Conservation (phyloP, 2,329 filamentous ascomycete genomes). For the Penicillium sp. region DNA sequence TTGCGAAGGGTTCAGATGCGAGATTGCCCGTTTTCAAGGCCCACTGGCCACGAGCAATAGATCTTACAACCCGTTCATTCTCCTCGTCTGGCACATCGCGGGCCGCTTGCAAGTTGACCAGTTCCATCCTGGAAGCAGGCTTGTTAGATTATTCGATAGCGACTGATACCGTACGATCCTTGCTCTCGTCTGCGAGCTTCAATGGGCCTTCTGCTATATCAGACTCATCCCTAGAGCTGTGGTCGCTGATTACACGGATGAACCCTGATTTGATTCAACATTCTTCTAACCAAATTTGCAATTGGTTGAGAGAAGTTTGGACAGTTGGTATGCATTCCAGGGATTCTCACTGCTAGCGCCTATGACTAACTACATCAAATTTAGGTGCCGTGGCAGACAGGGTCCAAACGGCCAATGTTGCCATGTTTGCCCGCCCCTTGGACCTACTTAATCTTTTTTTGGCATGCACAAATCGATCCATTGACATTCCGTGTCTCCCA, state of each 20-base stretch:
- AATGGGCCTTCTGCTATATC: slow-evolving; percentile 76
- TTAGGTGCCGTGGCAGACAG: slow-evolving; percentile 61
- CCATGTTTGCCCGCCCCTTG: slow-evolving; percentile 62
- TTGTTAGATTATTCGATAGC: slow-evolving; percentile 69
- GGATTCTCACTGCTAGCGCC: not conserved
- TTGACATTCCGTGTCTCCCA: slow-evolving; percentile 21
- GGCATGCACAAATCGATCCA: slow-evolving; percentile 62
- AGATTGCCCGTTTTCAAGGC: slow-evolving; percentile 42
- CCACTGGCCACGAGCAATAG: slow-evolving; percentile 74
- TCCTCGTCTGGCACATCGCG: slow-evolving; percentile 71
- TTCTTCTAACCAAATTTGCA: slow-evolving; percentile 69
- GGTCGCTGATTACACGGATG: slow-evolving; percentile 67
- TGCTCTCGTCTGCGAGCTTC: slow-evolving; percentile 74
- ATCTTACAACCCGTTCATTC: slow-evolving; percentile 68
- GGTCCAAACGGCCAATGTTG: slow-evolving; percentile 64
- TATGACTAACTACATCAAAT: slow-evolving; percentile 3
- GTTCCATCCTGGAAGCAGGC: slow-evolving; percentile 63
- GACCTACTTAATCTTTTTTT: slow-evolving; percentile 70
- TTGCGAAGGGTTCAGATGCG: slow-evolving; percentile 35
- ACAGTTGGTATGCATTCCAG: slow-evolving; percentile 63
- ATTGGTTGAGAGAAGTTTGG: slow-evolving; percentile 84
- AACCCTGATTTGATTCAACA: slow-evolving; percentile 67
- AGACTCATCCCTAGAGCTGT: slow-evolving; percentile 76
- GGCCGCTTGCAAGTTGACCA: slow-evolving; percentile 72
- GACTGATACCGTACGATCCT: slow-evolving; percentile 68